Evolutionary conservation across 129 eudicot genomes (phyloP).

Genomic region (Chrysanthemum makinoi): DNA sequence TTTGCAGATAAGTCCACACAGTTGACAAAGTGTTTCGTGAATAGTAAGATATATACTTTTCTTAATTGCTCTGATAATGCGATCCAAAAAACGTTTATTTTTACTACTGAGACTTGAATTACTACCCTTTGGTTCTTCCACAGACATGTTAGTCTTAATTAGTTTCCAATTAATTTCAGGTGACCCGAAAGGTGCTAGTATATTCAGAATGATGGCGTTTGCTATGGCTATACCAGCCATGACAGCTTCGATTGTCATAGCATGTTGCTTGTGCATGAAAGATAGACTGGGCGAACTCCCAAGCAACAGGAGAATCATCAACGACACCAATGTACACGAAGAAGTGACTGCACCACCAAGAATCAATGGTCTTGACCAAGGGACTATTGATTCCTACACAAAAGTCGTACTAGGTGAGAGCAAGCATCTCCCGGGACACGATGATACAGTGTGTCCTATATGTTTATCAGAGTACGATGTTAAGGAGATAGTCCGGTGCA

Average conservation of each 20-base stretch:
- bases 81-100: too few relatives aligned
- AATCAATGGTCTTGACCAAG: conserved; percentile 48
- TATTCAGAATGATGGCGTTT: too few relatives aligned
- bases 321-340: conserved; percentile 21
- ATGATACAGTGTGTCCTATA: conserved; percentile 59
- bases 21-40: conserved; percentile 31
- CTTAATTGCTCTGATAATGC: too few relatives aligned
- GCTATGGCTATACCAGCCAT: too few relatives aligned
- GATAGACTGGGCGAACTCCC: conserved; percentile 9
- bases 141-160: too few relatives aligned
- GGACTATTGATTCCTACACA: conserved; percentile 62
- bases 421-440: conserved; percentile 58
- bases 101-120: too few relatives aligned
- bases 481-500: conserved; percentile 51
- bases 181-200: too few relatives aligned
- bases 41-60: conserved; percentile 18
- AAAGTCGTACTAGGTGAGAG: conserved; percentile 65
- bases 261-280: conserved; percentile 35
- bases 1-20: conserved; percentile 27
- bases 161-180: too few relatives aligned
- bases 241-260: conserved; percentile 31
- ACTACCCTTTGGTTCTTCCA: too few relatives aligned
- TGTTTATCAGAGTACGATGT: conserved; percentile 61
- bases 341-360: conserved; percentile 7
- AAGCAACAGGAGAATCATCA: conserved; percentile 1